Percentiles rank a stretch among this genome's conserved stretches.
Evolutionary conservation across 139 green algal genomes (phyloP).

Genomic region (Nannochloris sp.): DNA sequence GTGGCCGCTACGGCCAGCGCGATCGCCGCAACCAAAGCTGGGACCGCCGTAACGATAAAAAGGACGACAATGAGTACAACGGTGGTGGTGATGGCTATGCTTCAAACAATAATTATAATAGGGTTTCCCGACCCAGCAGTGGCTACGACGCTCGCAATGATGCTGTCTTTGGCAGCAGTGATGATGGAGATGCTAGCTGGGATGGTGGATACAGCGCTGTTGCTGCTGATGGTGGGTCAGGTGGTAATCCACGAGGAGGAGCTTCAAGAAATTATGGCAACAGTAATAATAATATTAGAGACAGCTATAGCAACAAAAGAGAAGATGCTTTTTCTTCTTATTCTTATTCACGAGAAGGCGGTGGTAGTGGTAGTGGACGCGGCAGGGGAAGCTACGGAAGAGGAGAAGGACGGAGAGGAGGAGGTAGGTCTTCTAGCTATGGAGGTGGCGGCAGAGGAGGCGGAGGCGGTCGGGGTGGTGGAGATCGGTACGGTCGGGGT

Average conservation of each 20-base stretch:
- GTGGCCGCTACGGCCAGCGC: not conserved
- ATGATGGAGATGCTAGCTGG: not conserved
- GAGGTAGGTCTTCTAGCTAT: no score
- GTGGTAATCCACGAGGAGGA: no score
- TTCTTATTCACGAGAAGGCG: no score
- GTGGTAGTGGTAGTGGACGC: no score
- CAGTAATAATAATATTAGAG: not conserved
- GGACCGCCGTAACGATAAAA: not conserved
- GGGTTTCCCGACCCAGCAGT: no score
- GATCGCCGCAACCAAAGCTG: not conserved
- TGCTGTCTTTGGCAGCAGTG: not conserved
- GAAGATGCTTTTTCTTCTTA: no score
- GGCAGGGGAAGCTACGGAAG: no score
- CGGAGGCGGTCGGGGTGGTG: no score
- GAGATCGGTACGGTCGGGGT: no score
- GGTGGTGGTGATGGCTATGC: not conserved
- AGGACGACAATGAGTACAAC: not conserved
- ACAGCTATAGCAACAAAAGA: not conserved
- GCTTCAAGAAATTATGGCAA: not conserved
- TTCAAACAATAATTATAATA: not conserved
- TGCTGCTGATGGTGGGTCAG: not conserved
- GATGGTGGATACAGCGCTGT: not conserved
- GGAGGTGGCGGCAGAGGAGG: no score
- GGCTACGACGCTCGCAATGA: not conserved
- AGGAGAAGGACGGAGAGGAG: no score